Conservation (phyloP, 169 alveolate species). For the Pseudocohnilembus persalinus region DNA sequence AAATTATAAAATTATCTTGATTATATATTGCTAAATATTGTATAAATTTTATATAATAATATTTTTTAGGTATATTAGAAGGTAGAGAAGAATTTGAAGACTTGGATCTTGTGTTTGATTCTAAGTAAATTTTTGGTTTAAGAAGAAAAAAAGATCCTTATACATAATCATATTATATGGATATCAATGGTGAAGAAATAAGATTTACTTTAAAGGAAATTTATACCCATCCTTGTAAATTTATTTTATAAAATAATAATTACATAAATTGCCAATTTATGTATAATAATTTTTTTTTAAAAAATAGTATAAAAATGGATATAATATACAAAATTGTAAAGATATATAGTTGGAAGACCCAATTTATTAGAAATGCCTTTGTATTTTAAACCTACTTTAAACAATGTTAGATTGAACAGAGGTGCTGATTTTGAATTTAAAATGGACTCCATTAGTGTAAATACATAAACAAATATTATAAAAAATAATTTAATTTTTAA, state of each 20-base stretch:
- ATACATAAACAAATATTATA: too few species aligned
- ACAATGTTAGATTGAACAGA: not conserved
- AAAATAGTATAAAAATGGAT: not conserved
- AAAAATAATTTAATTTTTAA: too few species aligned
- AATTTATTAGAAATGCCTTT: not conserved
- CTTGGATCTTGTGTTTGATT: not conserved
- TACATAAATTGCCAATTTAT: too few species aligned
- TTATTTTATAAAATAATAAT: too few species aligned
- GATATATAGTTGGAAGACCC: not conserved
- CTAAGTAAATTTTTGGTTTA: not conserved
- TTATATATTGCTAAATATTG: too few species aligned
- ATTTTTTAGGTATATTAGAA: not conserved
- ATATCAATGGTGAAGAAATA: not conserved
- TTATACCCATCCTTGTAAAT: not conserved
- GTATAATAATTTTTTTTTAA: not conserved
- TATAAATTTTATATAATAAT: too few species aligned
- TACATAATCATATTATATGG: not conserved
- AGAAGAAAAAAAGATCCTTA: not conserved
- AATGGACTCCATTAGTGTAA: not conserved
- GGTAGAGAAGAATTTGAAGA: not conserved
- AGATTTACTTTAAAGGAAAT: not conserved
- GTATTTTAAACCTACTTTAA: not conserved
- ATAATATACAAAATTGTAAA: not conserved
- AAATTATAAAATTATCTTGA: too few species aligned
- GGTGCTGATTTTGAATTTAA: not conserved